phyloP scores from a whole-genome alignment of 2,329 filamentous ascomycete species.

The Colletotrichum acutatum region DNA sequence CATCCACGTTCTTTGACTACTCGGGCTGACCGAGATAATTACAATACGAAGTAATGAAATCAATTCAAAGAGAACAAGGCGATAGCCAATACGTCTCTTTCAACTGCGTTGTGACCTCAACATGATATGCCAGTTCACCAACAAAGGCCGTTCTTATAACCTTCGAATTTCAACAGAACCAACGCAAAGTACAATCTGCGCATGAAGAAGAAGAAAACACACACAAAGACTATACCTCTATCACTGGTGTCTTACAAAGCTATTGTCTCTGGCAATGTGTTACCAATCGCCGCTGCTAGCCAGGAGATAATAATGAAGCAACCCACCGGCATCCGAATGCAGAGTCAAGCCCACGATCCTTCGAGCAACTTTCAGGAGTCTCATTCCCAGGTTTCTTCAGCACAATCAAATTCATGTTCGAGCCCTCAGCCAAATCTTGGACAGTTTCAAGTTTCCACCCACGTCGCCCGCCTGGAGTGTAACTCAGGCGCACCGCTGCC shows the following conservation, averaged over 20 bases:
- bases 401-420: background rate
- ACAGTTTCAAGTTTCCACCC: background rate
- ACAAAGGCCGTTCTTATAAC: background rate
- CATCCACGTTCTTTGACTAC: background rate
- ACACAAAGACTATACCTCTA: background rate
- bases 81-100: background rate
- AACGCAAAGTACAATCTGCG: background rate
- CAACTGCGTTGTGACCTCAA: background rate
- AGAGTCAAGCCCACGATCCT: background rate
- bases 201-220: background rate
- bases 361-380: background rate
- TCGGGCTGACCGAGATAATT: background rate
- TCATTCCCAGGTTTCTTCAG: background rate
- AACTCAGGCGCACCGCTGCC: no score
- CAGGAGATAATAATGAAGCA: background rate
- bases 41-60: accelerated
- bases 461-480: background rate
- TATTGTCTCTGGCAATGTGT: background rate
- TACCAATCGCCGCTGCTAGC: background rate
- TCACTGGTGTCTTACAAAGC: background rate
- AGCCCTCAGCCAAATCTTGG: background rate
- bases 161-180: background rate
- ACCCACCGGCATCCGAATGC: background rate
- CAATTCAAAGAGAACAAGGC: background rate
- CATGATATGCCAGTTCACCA: background rate